phyloP scores from a whole-genome alignment of 2,329 filamentous ascomycete species.

The Aspergillus nomiae region DNA sequence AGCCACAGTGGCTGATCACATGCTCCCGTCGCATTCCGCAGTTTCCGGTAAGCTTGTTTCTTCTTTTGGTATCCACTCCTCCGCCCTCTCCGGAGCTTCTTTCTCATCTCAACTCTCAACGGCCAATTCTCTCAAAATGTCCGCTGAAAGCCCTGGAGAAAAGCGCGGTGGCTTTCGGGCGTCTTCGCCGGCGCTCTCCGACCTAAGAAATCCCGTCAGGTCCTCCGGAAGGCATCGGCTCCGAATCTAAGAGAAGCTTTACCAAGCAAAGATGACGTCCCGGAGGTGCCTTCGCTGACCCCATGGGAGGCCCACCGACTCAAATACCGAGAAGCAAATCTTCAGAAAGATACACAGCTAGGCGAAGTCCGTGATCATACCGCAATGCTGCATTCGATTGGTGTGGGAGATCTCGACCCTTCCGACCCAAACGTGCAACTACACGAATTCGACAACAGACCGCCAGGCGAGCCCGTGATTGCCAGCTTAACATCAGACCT shows the following conservation, averaged over 20 bases:
- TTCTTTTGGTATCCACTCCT: background rate
- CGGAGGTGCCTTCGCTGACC: constrained; percentile 33
- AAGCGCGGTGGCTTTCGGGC: constrained; percentile 30
- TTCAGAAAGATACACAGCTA: constrained; percentile 36
- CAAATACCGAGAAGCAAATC: constrained; percentile 33
- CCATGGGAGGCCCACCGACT: constrained; percentile 37
- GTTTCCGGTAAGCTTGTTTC: background rate
- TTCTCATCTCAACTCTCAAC: background rate
- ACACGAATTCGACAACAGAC: constrained; percentile 24
- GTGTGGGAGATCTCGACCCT: constrained; percentile 32
- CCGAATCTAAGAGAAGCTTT: constrained; percentile 29
- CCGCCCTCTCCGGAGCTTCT: background rate
- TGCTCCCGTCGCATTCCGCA: background rate
- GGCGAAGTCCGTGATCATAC: constrained; percentile 41
- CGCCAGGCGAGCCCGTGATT: constrained; percentile 46
- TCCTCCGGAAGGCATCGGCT: constrained; percentile 36
- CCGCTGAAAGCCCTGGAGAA: constrained; percentile 34
- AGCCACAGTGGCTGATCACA: constrained; percentile 11
- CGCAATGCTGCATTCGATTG: constrained; percentile 37
- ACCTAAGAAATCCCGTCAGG: constrained; percentile 40
- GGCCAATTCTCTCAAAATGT: constrained; percentile 23
- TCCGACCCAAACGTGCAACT: constrained; percentile 16
- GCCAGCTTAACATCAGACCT: constrained; percentile 47
- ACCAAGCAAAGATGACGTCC: constrained; percentile 26
- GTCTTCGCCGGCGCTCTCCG: constrained; percentile 32